Conservation (phyloP, 768 basidiomycete species). For the Boletellus ananas region DNA sequence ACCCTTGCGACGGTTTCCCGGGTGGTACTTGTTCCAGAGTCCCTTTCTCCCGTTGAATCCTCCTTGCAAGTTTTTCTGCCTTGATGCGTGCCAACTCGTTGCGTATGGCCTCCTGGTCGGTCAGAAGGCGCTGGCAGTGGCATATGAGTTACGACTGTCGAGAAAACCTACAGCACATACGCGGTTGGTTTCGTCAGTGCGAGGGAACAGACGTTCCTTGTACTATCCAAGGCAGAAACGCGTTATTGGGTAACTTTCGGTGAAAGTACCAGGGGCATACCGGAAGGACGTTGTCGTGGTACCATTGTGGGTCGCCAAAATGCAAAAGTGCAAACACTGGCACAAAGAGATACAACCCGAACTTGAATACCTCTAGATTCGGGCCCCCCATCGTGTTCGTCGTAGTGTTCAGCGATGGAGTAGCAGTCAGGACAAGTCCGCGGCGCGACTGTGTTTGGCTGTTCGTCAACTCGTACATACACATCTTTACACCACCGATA, state of each 20-base stretch:
- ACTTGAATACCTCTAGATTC: slow-evolving; percentile 89
- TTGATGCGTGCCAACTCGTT: slow-evolving; percentile 72
- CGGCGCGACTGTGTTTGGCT: neutral
- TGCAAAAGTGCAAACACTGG: slow-evolving; percentile 77
- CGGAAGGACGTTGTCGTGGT: slow-evolving; percentile 70
- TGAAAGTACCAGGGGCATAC: slow-evolving; percentile 37
- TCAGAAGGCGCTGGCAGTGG: slow-evolving; percentile 51
- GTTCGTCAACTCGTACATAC: neutral
- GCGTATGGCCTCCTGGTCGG: slow-evolving; percentile 59
- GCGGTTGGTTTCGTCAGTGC: slow-evolving; percentile 51
- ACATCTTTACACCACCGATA: neutral
- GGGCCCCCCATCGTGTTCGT: slow-evolving; percentile 63
- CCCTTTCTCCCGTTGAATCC: slow-evolving; percentile 42
- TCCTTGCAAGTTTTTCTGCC: slow-evolving; percentile 49
- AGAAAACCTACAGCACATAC: slow-evolving; percentile 31
- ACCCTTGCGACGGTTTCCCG: slow-evolving; percentile 22
- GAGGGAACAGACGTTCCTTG: slow-evolving; percentile 67
- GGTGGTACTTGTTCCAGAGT: slow-evolving; percentile 18
- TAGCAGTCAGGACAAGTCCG: too few relatives aligned
- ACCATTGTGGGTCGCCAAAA: slow-evolving; percentile 89
- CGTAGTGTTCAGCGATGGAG: neutral
- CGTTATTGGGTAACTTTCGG: neutral
- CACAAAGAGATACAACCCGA: slow-evolving; percentile 80
- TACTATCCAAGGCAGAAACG: slow-evolving; percentile 46
- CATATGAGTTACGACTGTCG: slow-evolving; percentile 7